Evolutionary conservation across 192 early-diverging fungal genomes (phyloP).

Genomic region (Diversispora epigaea): DNA sequence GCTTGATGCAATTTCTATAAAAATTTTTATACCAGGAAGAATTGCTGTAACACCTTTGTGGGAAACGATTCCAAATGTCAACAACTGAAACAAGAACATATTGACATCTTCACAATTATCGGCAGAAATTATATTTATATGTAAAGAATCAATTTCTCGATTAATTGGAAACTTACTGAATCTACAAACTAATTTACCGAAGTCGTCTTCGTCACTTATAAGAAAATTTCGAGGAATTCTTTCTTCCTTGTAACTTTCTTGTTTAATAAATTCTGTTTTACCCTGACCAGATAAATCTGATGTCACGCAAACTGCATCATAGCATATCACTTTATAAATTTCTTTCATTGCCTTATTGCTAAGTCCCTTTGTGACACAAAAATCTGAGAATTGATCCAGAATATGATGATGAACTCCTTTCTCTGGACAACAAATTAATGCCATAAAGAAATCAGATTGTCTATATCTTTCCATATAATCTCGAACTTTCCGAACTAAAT

Average conservation of each 20-base stretch:
- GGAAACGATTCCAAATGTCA: constrained; percentile 15
- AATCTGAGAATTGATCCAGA: constrained; percentile 26
- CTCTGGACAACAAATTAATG: constrained; percentile 26
- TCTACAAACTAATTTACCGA: not conserved
- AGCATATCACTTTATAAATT: constrained; percentile 6
- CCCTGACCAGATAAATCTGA: constrained; percentile 20
- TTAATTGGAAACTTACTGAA: not conserved
- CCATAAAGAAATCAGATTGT: constrained; percentile 5
- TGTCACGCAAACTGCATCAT: not conserved
- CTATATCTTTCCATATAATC: not conserved
- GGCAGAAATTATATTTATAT: constrained; percentile 12
- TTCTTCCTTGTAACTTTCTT: not conserved
- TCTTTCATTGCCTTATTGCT: constrained; percentile 1
- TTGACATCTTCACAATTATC: constrained; percentile 19
- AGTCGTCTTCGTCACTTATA: not conserved
- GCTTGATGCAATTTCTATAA: constrained; percentile 28
- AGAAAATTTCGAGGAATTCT: constrained; percentile 7
- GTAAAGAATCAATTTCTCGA: not conserved
- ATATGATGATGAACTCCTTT: constrained; percentile 24
- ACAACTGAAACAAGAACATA: constrained; percentile 15
- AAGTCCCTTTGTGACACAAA: constrained; percentile 5
- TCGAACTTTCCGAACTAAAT: constrained; percentile 3
- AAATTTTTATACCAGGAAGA: not conserved
- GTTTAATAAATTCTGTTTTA: constrained; percentile 26
- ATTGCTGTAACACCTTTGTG: constrained; percentile 13